Evolutionary conservation across 129 eudicot genomes (phyloP).

Genomic region (Flaveria brownii): DNA sequence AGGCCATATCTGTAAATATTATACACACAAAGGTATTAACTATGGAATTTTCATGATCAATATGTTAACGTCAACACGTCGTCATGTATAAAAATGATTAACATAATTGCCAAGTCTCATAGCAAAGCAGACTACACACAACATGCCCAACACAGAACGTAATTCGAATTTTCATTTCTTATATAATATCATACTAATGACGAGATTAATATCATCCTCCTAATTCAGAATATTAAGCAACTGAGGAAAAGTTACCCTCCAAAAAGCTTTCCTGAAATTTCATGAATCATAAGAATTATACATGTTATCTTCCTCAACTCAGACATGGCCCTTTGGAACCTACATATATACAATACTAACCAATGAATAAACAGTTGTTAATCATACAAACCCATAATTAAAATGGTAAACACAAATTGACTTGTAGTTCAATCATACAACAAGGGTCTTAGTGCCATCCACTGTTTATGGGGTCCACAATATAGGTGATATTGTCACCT

Average conservation of each 20-base stretch:
- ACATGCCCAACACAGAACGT: too few relatives aligned
- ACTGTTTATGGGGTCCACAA: slow-evolving; percentile 52
- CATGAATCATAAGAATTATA: slow-evolving; percentile 31
- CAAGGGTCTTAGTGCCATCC: slow-evolving; percentile 53
- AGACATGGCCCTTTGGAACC: slow-evolving; percentile 72
- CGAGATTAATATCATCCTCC: background rate
- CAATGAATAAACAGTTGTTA: background rate
- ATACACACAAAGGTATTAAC: background rate
- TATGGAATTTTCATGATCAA: background rate
- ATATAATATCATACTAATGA: background rate
- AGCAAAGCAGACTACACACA: too few relatives aligned
- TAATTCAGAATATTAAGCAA: background rate
- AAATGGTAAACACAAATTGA: slow-evolving; percentile 2
- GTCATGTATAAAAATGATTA: background rate
- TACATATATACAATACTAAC: slow-evolving; percentile 22
- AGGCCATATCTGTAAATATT: slow-evolving; percentile 41
- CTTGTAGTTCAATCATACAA: slow-evolving; percentile 42
- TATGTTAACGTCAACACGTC: background rate
- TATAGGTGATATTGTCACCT: slow-evolving; percentile 59
- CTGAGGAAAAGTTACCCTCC: slow-evolving; percentile 37
- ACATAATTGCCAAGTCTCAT: too few relatives aligned
- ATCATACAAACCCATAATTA: slow-evolving; percentile 16
- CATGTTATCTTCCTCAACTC: slow-evolving; percentile 73
- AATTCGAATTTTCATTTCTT: too few relatives aligned
- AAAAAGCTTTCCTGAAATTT: slow-evolving; percentile 39